Conservation (phyloP, 768 basidiomycete species). For the Tricholoma furcatifolium region DNA sequence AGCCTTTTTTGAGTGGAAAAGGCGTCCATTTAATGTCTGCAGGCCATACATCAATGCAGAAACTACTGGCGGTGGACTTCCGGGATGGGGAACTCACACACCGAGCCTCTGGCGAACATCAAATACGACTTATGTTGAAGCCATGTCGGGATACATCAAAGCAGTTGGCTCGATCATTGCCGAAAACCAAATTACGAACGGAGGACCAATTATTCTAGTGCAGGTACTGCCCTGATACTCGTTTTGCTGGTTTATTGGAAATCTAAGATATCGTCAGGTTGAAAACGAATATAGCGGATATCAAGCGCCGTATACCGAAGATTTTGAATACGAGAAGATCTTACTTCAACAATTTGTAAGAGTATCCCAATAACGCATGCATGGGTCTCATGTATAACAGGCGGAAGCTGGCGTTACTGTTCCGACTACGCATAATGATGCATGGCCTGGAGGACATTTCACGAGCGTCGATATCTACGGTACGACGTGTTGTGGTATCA, state of each 20-base stretch:
- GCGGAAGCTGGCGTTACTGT: slow-evolving; percentile 42
- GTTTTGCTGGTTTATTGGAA: no score
- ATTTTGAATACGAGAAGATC: slow-evolving; percentile 36
- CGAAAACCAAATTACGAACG: slow-evolving; percentile 55
- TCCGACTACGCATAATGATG: slow-evolving; percentile 48
- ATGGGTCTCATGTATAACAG: slow-evolving; percentile 20
- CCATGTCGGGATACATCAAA: slow-evolving; percentile 50
- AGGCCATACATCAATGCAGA: slow-evolving; percentile 50
- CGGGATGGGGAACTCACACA: slow-evolving; percentile 55
- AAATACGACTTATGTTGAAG: slow-evolving; percentile 40
- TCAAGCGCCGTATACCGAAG: slow-evolving; percentile 37
- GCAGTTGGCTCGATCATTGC: slow-evolving; percentile 45
- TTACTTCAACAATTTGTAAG: slow-evolving; percentile 34
- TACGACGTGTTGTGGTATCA: slow-evolving; percentile 11
- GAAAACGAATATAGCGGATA: slow-evolving; percentile 56
- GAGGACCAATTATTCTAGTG: slow-evolving; percentile 52
- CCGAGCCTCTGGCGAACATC: slow-evolving; percentile 44
- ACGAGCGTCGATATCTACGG: slow-evolving; percentile 50
- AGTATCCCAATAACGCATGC: not conserved
- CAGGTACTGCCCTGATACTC: slow-evolving; percentile 22
- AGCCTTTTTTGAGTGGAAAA: not conserved
- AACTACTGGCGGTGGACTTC: slow-evolving; percentile 52
- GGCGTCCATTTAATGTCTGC: not conserved
- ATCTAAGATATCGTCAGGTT: slow-evolving; percentile 26
- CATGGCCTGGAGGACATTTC: slow-evolving; percentile 44